These are phyloP conservation scores for Calonectria fujianensis DNA, from an alignment of 2,329 filamentous ascomycete species.

Conservation along the genomic window DNA sequence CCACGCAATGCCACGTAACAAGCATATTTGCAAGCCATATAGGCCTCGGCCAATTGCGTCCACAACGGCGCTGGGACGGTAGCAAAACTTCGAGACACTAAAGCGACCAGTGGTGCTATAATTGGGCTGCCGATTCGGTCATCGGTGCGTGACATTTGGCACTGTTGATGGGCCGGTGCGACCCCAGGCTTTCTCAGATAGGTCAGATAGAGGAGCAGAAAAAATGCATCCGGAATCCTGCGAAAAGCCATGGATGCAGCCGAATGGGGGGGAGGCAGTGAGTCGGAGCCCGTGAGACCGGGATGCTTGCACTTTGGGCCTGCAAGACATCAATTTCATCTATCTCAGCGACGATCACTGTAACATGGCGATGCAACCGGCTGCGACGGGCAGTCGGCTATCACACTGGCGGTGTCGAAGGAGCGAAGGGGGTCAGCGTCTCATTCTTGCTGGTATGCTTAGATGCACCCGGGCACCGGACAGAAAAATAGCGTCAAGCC, in stretches of 20 bases:
- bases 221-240: conserved; percentile 35
- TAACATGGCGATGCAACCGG: conserved; percentile 11
- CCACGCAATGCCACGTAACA: conserved; percentile 51
- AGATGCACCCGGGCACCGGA: conserved; percentile 1
- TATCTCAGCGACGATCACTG: conserved; percentile 34
- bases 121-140: conserved; percentile 44
- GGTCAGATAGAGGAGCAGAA: conserved; percentile 17
- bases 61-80: conserved; percentile 28
- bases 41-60: conserved; percentile 16
- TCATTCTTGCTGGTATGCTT: conserved; percentile 10
- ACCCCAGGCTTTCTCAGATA: conserved; percentile 20
- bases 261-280: conserved; percentile 24
- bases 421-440: background rate
- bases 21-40: conserved; percentile 41
- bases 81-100: conserved; percentile 38
- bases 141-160: conserved; percentile 31
- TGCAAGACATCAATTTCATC: conserved; percentile 26
- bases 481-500: background rate
- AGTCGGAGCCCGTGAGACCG: conserved; percentile 18
- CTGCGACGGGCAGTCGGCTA: background rate
- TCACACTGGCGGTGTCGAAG: background rate
- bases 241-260: conserved; percentile 21
- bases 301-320: conserved; percentile 29
- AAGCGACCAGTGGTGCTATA: conserved; percentile 44
- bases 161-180: conserved; percentile 32